Evolutionary conservation across 805 yeast species (phyloP), one percentile per base, ranked within the genome.

Genomic region (Kodamaea kaohsiungensis): DNA sequence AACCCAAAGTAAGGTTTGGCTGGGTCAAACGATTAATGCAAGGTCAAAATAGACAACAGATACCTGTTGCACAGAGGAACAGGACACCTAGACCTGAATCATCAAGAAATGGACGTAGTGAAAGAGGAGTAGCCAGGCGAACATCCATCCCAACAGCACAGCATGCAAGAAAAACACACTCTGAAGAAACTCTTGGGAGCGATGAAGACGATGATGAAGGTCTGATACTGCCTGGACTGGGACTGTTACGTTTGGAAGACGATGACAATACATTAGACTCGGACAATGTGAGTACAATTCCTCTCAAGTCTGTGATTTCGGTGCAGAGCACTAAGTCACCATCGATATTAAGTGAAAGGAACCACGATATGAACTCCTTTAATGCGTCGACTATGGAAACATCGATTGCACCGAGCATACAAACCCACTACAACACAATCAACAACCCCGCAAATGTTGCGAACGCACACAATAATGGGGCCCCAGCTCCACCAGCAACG

Each of bases 311-410:
- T 33, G 64, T 78, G 7, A 66, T 77, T 3, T 75, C 81, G 1
- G 58, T 63, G 5, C 75, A 72, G 13, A 75, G 79, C 6, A 73
- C 78, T 5, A 70, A 67, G 51, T 62, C 78, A 1, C 75, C 79
- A 0, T 72, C 78, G 1, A 68, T 75, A 6, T 59, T 76, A 40
- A 74, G 78, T 54, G 58, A 59, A 43, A 56, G 56, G 30, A 63
- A 61, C 35, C 58, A 54, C 7, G 80, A 76, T 54, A 64, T 56
- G 48, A 53, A 56, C 55, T 66, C 78, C 57, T 56, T 56, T 52
- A 70, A 72, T 58, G 76, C 80, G 5, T 76, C 82, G 1, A 79
- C 84, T 1, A 76, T 81, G 2, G 81, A 79, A 56, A 80, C 84
- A 2, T 79, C 84, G 3, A 63, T 79, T 10, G 76, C 82, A 10